Evolutionary conservation across 2,329 filamentous ascomycete species (phyloP), one percentile per base, ranked within the genome.

Genomic region (Paraphaeosphaeria sporulosa): DNA sequence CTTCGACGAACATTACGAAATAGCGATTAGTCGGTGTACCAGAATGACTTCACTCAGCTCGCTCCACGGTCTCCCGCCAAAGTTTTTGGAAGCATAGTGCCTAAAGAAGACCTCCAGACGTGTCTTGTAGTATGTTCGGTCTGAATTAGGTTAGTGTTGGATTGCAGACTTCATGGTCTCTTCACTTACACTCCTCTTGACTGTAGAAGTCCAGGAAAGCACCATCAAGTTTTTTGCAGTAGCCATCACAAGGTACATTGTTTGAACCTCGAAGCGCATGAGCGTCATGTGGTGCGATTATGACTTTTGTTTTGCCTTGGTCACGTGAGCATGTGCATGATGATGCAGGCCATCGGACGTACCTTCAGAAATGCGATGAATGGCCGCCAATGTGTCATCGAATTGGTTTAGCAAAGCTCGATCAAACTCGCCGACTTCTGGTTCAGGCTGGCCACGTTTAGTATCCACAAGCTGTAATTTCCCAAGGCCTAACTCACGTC

Each of bases 131-230:
- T 66, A 30, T 13, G 70, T 55, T 19, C 71, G 64, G 19, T 68
- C 69, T 75, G 38, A 21, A 2, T 13, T 2, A 23, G 19, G 15
- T 6, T 32, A 15, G 47, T 1, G 40, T 62, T 17, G 57, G 54
- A 13, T 36, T 13, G 1, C n/a, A 48, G 8, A 13, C 46, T 21
- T 30, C 9, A 7, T 19, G 32, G 30, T 15, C 10, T 30, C 1
- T 42, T 12, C 3, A 54, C 66, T 9, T 65, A 74, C 72, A 67
- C 46, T 73, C 69, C 2, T 71, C 67, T 27, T 53, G 57, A 25
- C 72, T 77, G 43, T 77, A 77, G 47, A 77, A 77, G 57, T 77
- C 75, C 0, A 77, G 55, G 32, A 76, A 77, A 10, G 73, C 71
- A 0, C 68, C 72, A 4, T 69, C 38, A 15, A 76, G 61, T 32